phyloP scores from a whole-genome alignment of 2,329 filamentous ascomycete genomes.

The Aureobasidium mangrovei region DNA sequence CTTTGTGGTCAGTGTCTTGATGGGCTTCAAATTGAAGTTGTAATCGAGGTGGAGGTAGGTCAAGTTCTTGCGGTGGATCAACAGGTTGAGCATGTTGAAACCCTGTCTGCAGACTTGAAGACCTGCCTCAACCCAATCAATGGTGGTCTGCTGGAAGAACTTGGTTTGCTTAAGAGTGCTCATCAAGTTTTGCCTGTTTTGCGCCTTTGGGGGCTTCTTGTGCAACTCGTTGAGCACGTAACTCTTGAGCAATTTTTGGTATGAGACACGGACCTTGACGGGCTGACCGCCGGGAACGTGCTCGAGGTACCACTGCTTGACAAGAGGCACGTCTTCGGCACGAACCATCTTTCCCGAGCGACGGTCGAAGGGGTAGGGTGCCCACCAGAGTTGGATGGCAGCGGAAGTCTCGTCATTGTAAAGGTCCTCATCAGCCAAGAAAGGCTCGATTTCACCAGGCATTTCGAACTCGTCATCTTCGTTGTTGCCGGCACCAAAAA shows the following conservation, averaged over 20 bases:
- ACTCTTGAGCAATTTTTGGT: constrained; percentile 94
- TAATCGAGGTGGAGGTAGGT: constrained; percentile 98
- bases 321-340: constrained; percentile 89
- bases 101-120: constrained; percentile 96
- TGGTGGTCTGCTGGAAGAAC: constrained; percentile 98
- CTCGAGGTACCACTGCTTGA: constrained; percentile 98
- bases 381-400: constrained; percentile 96
- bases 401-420: constrained; percentile 83
- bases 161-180: constrained; percentile 90
- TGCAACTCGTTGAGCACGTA: constrained; percentile 95
- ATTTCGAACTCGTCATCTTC: constrained; percentile 59
- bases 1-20: constrained; percentile 97
- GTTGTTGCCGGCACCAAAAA: constrained; percentile 75
- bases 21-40: constrained; percentile 98
- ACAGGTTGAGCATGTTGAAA: constrained; percentile 97
- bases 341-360: constrained; percentile 93
- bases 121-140: constrained; percentile 98
- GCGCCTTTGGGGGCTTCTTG: constrained; percentile 88
- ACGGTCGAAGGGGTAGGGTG: constrained; percentile 89
- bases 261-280: constrained; percentile 95
- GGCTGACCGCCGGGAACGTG: constrained; percentile 86
- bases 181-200: constrained; percentile 88
- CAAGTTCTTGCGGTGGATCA: constrained; percentile 97
- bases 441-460: constrained; percentile 71
- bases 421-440: constrained; percentile 79